Evolutionary conservation across 768 basidiomycete species (phyloP).

Genomic region (Tulasnella sp.): DNA sequence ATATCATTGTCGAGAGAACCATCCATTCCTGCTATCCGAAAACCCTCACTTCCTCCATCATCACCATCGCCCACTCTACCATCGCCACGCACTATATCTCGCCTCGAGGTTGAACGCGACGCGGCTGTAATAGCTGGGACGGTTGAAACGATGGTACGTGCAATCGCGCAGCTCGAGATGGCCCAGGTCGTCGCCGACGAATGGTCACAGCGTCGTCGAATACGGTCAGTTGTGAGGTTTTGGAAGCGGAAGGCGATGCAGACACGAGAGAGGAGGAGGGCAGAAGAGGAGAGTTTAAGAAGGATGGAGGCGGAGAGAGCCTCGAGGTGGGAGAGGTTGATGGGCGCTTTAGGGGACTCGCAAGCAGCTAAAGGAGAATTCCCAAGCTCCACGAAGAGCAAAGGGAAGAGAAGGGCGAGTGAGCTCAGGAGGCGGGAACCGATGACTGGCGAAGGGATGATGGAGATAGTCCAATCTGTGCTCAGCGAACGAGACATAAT

Average conservation of each 20-base stretch:
- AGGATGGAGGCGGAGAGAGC: background rate
- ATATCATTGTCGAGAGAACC: background rate
- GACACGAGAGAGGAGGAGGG: background rate
- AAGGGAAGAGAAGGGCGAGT: background rate
- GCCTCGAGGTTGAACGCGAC: background rate
- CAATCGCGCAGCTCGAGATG: slow-evolving; percentile 4
- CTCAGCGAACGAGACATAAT: slow-evolving; percentile 1
- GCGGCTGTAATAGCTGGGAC: background rate
- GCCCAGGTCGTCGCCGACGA: slow-evolving; percentile 3
- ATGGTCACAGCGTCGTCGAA: background rate
- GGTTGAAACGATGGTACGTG: background rate
- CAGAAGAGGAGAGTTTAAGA: background rate
- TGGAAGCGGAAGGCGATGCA: background rate
- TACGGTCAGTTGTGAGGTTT: background rate
- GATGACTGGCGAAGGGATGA: slow-evolving; percentile 8
- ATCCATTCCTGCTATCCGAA: background rate
- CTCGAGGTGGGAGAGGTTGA: slow-evolving; percentile 3
- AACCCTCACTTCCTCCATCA: background rate
- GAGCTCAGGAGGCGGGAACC: background rate
- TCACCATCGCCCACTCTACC: background rate
- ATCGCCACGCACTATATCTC: slow-evolving; percentile 5
- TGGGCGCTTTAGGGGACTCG: background rate
- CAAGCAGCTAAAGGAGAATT: background rate
- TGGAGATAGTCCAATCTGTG: background rate
- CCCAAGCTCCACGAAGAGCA: background rate